Evolutionary conservation across 306 rosid species (phyloP).

Genomic region (Sphenostylis stenocarpa): DNA sequence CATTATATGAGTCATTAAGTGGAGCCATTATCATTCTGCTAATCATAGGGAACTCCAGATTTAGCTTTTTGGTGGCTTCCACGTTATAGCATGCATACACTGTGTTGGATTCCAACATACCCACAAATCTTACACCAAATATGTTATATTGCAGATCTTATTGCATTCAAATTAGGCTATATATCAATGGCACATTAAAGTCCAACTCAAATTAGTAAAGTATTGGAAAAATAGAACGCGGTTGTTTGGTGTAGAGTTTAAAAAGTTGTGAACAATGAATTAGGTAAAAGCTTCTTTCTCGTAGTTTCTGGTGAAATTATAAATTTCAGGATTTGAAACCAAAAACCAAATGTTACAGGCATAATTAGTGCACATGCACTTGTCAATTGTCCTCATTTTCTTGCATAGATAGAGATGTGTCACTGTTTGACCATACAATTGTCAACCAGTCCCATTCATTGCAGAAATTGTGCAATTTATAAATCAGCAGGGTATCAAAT

Average conservation of each 20-base stretch:
- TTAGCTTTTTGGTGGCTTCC: slow-evolving; percentile 32
- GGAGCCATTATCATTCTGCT: slow-evolving; percentile 32
- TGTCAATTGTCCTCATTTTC: slow-evolving; percentile 1
- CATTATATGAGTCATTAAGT: slow-evolving; percentile 19
- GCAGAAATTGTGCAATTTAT: slow-evolving; percentile 23
- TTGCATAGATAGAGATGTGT: not conserved
- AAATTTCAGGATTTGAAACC: not conserved
- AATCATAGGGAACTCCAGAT: slow-evolving; percentile 28
- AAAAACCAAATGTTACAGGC: not conserved
- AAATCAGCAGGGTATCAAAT: not conserved
- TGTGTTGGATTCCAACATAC: slow-evolving; percentile 35
- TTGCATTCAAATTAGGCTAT: slow-evolving; percentile 11
- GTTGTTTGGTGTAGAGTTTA: not conserved
- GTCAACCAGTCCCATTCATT: slow-evolving; percentile 43
- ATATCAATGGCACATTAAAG: not conserved
- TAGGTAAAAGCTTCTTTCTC: not conserved
- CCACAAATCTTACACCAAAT: not conserved
- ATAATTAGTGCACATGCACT: slow-evolving; percentile 8
- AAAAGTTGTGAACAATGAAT: not conserved
- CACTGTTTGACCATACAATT: slow-evolving; percentile 39
- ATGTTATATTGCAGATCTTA: not conserved
- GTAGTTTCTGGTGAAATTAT: not conserved
- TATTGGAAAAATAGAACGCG: not conserved
- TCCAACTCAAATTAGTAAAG: slow-evolving; percentile 8
- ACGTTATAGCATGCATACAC: slow-evolving; percentile 16